A percentile compares a stretch with the other conserved stretches of the same genome.
Conservation (phyloP, 345 rosid species). For the Rhodamnia argentea region DNA sequence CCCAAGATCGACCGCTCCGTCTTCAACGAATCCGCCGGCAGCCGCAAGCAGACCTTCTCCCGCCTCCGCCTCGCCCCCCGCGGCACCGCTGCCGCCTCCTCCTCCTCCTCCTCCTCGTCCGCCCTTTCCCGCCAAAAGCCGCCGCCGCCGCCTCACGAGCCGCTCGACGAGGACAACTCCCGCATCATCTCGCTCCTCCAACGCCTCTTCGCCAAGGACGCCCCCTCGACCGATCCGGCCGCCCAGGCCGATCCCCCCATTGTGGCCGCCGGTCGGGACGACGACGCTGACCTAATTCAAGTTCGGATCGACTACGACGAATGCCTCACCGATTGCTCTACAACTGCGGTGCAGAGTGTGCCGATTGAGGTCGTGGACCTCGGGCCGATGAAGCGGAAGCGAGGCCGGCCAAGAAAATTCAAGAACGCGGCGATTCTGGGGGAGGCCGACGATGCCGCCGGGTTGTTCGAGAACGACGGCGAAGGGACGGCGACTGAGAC, state of each 20-base stretch:
- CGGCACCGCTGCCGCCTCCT: conserved; percentile 8
- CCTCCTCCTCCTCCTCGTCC: conserved; percentile 1
- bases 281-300: not conserved
- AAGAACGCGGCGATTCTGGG: not conserved
- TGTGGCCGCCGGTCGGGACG: conserved; percentile 22
- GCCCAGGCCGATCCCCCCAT: conserved; percentile 19
- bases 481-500: not conserved
- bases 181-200: conserved; percentile 36
- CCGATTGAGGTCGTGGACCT: not conserved
- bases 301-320: not conserved
- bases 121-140: not conserved
- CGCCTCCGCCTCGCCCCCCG: conserved; percentile 81
- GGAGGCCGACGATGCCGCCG: conserved; percentile 8
- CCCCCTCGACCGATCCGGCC: not conserved
- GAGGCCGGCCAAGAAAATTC: conserved; percentile 47
- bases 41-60: conserved; percentile 86
- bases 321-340: not conserved
- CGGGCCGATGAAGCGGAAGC: conserved; percentile 34
- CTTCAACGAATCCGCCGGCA: conserved; percentile 94
- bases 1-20: conserved; percentile 82
- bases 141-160: conserved; percentile 5
- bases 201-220: conserved; percentile 37
- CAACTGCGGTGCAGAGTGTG: not conserved
- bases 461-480: conserved; percentile 3
- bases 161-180: conserved; percentile 37